Base-by-base conservation (phyloP, 2,329 filamentous ascomycete species). In the Cylindrodendrum hubeiense region DNA sequence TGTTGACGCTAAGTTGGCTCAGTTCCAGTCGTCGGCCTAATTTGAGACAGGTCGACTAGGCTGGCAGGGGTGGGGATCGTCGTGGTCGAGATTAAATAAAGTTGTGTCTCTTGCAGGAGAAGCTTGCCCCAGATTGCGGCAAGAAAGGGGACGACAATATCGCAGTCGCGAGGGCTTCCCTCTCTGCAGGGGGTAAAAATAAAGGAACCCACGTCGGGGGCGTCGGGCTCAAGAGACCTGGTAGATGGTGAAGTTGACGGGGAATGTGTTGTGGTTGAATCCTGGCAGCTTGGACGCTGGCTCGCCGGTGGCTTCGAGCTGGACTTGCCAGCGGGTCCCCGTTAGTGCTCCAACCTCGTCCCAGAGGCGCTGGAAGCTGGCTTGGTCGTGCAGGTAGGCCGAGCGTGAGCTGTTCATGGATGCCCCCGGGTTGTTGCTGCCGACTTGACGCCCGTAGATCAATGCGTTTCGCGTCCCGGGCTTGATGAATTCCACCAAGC, bases 291-390 rank as follows among this genome's bases (percentile, higher is more conserved):
- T 70, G 10, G 66, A 62, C 30, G 71, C 52, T 13, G 67, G 60
- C 26, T 76, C 74, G 19, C 72, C 73, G 4, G 70, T 68, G 0
- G 67, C 55, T 63, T 84, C 79, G 54, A 85, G 68, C 51, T 83
- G 78, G 2, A 86, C 83, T 54, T 78, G 76, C 86, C 86, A 88
- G 43, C 70, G 73, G 2, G 85, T 87, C 24, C 78, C 79, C 1
- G 86, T 88, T 56, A 83, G 72, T 33, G 63, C 66, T 9, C 85
- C 85, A 26, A 88, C 81, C 65, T 87, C 83, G 56, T 86, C 79
- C 87, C 87, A 89, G 24, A 89, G 76, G 37, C 71, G 71, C 69
- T 85, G 83, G 76, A 88, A 89, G 60, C 81, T 86, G 8, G 76
- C 72, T 34, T 81, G 78, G 65, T 86, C 80, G 71, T 88, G 86